A percentile compares a stretch with the other conserved stretches of the same genome.
These are phyloP conservation scores for Venturia aucupariae DNA, from an alignment of 2,329 filamentous ascomycete genomes.

Conservation along the genomic window DNA sequence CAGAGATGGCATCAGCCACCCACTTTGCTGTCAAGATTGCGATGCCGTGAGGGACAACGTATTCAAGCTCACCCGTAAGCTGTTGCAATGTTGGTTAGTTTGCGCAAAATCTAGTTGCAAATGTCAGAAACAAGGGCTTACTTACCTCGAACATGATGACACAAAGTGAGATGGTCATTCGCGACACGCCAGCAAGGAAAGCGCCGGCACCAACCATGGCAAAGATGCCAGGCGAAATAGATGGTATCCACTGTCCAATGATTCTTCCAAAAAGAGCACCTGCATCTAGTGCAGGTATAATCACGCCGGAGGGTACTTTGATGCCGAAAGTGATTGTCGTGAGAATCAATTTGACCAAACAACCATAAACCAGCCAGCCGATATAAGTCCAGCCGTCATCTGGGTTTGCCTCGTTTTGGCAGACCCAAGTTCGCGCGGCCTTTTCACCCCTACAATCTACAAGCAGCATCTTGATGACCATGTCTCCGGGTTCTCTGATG, in stretches of 20 bases:
- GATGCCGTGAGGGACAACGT: slow-evolving; percentile 49
- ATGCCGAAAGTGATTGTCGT: slow-evolving; percentile 51
- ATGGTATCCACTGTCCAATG: slow-evolving; percentile 35
- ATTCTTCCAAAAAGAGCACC: slow-evolving; percentile 51
- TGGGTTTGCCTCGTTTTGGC: slow-evolving; percentile 36
- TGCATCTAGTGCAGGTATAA: slow-evolving; percentile 50
- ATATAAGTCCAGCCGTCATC: slow-evolving; percentile 36
- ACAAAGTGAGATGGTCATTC: slow-evolving; percentile 50
- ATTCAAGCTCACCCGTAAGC: slow-evolving; percentile 49
- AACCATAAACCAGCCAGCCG: slow-evolving; percentile 44
- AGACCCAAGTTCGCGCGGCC: slow-evolving; percentile 38
- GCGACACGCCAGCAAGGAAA: slow-evolving; percentile 48
- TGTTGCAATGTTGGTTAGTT: slow-evolving; percentile 13
- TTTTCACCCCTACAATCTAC: slow-evolving; percentile 38
- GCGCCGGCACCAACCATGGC: slow-evolving; percentile 52
- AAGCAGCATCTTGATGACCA: slow-evolving; percentile 47
- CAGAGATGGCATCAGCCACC: slow-evolving; percentile 45
- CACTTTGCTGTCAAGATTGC: slow-evolving; percentile 52
- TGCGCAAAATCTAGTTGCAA: background rate
- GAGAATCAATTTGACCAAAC: slow-evolving; percentile 45
- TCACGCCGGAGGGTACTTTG: slow-evolving; percentile 52
- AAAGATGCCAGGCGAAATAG: slow-evolving; percentile 49
- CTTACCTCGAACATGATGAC: slow-evolving; percentile 50
- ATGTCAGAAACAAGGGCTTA: background rate
- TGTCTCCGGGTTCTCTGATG: slow-evolving; percentile 45